Evolutionary conservation across 768 basidiomycete genomes (phyloP).

Genomic region (Dioszegia crocea): DNA sequence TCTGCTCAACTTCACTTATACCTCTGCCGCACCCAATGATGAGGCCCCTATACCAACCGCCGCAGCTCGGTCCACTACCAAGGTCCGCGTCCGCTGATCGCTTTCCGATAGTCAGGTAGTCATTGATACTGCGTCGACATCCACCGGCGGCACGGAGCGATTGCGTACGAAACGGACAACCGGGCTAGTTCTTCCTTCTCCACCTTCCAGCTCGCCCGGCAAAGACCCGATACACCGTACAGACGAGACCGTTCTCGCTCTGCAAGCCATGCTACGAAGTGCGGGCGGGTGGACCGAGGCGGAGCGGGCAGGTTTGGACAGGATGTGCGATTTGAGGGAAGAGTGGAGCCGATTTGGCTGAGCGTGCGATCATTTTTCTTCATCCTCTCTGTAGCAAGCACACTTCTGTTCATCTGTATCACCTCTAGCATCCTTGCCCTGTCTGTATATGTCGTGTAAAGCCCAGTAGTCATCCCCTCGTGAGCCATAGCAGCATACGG

Average conservation of each 20-base stretch:
- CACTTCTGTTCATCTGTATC: too few relatives aligned
- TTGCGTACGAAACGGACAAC: neutral
- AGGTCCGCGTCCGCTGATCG: neutral
- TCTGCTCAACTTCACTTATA: slow-evolving; percentile 16
- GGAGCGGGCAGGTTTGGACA: slow-evolving; percentile 20
- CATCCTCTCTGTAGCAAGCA: too few relatives aligned
- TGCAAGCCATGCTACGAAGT: neutral
- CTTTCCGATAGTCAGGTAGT: neutral
- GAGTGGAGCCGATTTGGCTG: slow-evolving; percentile 24
- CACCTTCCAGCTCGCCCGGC: too few relatives aligned
- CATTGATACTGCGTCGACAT: slow-evolving; percentile 1
- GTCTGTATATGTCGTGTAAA: too few relatives aligned
- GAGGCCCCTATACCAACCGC: neutral
- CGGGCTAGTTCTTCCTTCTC: too few relatives aligned
- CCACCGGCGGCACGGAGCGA: neutral
- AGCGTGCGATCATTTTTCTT: too few relatives aligned
- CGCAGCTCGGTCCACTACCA: neutral
- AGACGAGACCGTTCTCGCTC: neutral
- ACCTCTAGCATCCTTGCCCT: too few relatives aligned
- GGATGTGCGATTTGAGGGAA: slow-evolving; percentile 16
- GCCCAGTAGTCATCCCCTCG: too few relatives aligned
- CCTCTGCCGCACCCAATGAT: neutral
- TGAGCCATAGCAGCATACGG: too few relatives aligned
- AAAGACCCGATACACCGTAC: too few relatives aligned
- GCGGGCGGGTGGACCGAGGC: slow-evolving; percentile 13